Conservation (phyloP, 192 early-diverging fungal species). For the Coemansia sp. region DNA sequence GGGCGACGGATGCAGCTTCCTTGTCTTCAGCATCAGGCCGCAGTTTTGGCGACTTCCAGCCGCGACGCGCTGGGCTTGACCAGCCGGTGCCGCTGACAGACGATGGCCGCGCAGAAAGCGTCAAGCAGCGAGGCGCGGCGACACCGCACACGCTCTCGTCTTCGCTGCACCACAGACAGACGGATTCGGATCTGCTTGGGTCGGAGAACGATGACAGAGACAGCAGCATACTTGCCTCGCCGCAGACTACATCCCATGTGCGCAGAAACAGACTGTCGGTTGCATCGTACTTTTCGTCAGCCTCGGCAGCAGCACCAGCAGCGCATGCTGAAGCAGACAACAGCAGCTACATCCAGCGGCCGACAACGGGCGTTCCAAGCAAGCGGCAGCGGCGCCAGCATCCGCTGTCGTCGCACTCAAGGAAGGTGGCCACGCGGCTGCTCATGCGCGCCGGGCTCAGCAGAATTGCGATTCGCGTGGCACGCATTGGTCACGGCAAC, state of each 20-base stretch:
- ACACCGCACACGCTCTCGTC: constrained; percentile 26
- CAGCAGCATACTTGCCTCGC: neutral
- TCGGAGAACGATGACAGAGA: constrained; percentile 15
- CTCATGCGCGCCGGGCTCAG: constrained; percentile 52
- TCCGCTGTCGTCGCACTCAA: constrained; percentile 32
- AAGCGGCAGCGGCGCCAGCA: constrained; percentile 12
- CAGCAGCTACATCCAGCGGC: neutral
- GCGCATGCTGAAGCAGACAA: neutral
- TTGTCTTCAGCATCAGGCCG: neutral
- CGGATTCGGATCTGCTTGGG: constrained; percentile 22
- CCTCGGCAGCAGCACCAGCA: constrained; percentile 6
- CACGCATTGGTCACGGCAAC: constrained; percentile 14
- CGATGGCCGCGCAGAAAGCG: constrained; percentile 22
- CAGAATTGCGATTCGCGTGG: constrained; percentile 51
- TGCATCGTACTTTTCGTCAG: constrained; percentile 28
- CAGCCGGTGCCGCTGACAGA: constrained; percentile 19
- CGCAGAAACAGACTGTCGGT: constrained; percentile 17
- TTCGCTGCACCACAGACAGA: constrained; percentile 24
- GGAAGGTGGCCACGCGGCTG: constrained; percentile 44
- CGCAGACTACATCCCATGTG: neutral
- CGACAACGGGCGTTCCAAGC: neutral
- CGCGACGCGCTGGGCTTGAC: constrained; percentile 30
- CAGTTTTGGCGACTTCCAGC: neutral
- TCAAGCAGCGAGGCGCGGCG: constrained; percentile 33
- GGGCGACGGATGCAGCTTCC: neutral